These are phyloP conservation scores for Fragilaria radians DNA, from an alignment of 108 stramenopile species.

Conservation along the genomic window DNA sequence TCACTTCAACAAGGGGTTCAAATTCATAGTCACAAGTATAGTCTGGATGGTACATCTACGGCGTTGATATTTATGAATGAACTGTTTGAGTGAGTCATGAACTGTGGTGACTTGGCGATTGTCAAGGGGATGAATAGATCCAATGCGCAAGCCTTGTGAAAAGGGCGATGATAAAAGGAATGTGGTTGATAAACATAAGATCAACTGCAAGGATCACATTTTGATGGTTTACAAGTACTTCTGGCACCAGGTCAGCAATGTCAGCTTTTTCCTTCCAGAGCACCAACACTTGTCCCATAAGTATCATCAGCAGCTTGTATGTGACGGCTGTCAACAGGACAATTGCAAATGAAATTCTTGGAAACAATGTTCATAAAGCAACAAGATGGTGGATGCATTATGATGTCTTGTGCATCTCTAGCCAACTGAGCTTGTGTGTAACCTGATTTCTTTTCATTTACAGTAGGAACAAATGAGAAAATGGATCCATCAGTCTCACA, in stretches of 20 bases:
- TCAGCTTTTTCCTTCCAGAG: constrained; percentile 1
- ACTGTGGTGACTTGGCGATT: neutral
- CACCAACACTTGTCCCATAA: neutral
- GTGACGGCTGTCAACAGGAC: constrained; percentile 10
- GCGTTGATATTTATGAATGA: neutral
- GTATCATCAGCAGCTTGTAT: neutral
- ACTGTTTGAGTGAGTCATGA: neutral
- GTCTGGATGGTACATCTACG: neutral
- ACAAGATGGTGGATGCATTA: neutral
- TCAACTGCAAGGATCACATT: constrained; percentile 21
- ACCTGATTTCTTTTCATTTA: too few species aligned
- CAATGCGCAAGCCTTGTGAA: constrained; percentile 6
- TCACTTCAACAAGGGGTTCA: neutral
- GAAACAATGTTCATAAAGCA: constrained; percentile 11
- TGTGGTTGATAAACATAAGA: constrained; percentile 34
- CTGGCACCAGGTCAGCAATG: neutral
- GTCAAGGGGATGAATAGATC: neutral
- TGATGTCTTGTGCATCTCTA: constrained; percentile 1
- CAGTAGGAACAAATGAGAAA: too few species aligned
- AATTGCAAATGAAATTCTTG: constrained; percentile 25
- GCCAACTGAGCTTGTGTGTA: too few species aligned
- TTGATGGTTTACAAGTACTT: constrained; percentile 12
- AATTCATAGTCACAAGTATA: constrained; percentile 1
- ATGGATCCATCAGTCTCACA: too few species aligned
- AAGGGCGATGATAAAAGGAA: constrained; percentile 32